These are phyloP conservation scores for Atalantia buxifolia DNA, from an alignment of 345 rosid species.

Conservation along the genomic window DNA sequence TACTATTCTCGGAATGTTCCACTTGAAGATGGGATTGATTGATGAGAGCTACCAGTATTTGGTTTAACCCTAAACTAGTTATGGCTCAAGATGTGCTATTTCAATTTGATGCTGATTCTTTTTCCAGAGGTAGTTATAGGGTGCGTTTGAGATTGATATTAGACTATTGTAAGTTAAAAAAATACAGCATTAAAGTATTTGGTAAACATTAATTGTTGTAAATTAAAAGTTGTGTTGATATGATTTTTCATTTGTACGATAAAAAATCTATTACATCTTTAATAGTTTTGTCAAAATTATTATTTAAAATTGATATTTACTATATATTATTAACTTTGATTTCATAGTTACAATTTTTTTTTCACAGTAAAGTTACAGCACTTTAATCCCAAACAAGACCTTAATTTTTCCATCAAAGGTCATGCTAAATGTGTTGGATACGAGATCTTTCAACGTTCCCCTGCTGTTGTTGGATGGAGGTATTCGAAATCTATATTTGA, in stretches of 20 bases:
- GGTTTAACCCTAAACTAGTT: slow-evolving; percentile 46
- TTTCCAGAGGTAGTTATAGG: slow-evolving; percentile 41
- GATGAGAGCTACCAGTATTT: slow-evolving; percentile 70
- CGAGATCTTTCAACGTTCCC: slow-evolving; percentile 77
- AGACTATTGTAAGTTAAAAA: too few relatives aligned
- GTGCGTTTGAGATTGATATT: too few relatives aligned
- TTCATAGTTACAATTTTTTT: too few relatives aligned
- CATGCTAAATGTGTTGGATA: slow-evolving; percentile 71
- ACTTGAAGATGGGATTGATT: slow-evolving; percentile 64
- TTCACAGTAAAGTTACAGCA: too few relatives aligned
- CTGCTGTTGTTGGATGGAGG: slow-evolving; percentile 66
- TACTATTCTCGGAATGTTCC: slow-evolving; percentile 70
- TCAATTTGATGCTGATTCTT: slow-evolving; percentile 71
- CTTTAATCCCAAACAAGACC: not conserved
- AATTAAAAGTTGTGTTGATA: too few relatives aligned
- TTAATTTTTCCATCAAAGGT: slow-evolving; percentile 73
- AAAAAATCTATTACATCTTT: too few relatives aligned
- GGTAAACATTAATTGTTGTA: too few relatives aligned
- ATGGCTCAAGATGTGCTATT: slow-evolving; percentile 62
- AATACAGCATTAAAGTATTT: too few relatives aligned
- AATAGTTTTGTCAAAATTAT: too few relatives aligned
- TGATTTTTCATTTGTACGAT: too few relatives aligned
- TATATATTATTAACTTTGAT: too few relatives aligned
- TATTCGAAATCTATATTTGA: not conserved
- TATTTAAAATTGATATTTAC: too few relatives aligned